These are phyloP conservation scores for Martensiomyces pterosporus DNA, from an alignment of 192 early-diverging fungal genomes.

Conservation along the genomic window DNA sequence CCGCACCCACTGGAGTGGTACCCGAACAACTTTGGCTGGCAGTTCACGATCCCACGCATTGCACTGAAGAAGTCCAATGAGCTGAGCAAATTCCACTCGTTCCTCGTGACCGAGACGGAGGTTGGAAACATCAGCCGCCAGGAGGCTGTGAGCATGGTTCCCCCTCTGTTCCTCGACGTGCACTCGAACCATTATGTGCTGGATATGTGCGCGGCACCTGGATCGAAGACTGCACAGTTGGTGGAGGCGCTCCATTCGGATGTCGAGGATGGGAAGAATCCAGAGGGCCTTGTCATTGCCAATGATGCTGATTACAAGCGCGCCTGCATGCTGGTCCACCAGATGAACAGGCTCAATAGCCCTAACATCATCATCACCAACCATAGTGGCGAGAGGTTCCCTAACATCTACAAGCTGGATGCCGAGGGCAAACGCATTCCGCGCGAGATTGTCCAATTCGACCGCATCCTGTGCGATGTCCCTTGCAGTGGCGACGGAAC, in stretches of 20 bases:
- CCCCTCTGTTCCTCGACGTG: conserved; percentile 88
- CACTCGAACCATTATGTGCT: conserved; percentile 80
- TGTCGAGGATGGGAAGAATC: conserved; percentile 51
- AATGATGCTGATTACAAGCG: conserved; percentile 94
- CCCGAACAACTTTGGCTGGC: conserved; percentile 90
- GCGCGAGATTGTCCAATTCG: conserved; percentile 74
- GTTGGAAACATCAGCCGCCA: conserved; percentile 95
- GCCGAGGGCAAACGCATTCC: conserved; percentile 5
- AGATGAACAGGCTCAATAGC: conserved; percentile 89
- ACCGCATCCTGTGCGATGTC: conserved; percentile 94
- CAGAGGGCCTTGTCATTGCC: conserved; percentile 86
- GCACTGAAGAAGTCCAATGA: conserved; percentile 73
- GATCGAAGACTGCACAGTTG: conserved; percentile 95
- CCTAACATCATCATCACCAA: conserved; percentile 93
- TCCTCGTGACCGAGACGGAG: conserved; percentile 97
- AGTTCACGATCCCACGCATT: conserved; percentile 70
- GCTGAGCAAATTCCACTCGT: conserved; percentile 83
- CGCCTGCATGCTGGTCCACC: conserved; percentile 91
- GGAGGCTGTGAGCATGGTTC: conserved; percentile 98
- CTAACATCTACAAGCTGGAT: conserved; percentile 53
- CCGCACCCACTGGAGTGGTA: conserved; percentile 81
- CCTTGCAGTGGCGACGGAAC: conserved; percentile 99
- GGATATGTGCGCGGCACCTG: conserved; percentile 98
- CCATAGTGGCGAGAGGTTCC: conserved; percentile 89
- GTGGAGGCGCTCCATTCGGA: conserved; percentile 73